Evolutionary conservation across 768 basidiomycete genomes (phyloP), one percentile per base, ranked within the genome.

Genomic region (Auriculariales sp.): DNA sequence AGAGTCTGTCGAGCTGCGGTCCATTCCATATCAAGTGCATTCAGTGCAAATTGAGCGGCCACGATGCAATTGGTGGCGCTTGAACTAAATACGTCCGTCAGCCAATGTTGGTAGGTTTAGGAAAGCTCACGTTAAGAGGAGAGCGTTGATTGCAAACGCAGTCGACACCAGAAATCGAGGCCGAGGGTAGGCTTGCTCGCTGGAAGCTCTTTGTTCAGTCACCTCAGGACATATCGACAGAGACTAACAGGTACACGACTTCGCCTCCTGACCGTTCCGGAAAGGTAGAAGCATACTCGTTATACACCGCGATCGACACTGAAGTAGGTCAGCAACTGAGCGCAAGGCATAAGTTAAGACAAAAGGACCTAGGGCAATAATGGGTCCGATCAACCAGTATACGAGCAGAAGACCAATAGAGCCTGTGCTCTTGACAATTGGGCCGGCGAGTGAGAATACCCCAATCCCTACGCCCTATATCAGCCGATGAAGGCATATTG

Each of bases 11-110:
- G 52, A 17, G 42, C 44, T 14, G 53, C 49, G 2, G 57, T 61
- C 28, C 56, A 50, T 3, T 53, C 56, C 12, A 58, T 14, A 17
- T 57, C 50, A 22, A 57, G 55, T 3, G 56, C 48, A 2, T 53
- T 33, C 19, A 62, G 54, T 4, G 53, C 48, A 52, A 62, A 62
- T 47, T 60, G 58, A 0, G 61, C 61, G 51, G 60, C 57, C 30
- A 62, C 54, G 28, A 62, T 55, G 24, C 57, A 54, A 35, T 57
- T 62, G 3, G 55, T 54, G 15, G 55, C 57, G 28, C 55, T 57
- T 35, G 39, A 44, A 9, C 39, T 44, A 25, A 12, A 12, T 12
- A 25, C 11, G 39, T 19, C 36, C 7, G 15, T 9, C 7, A 9
- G 31, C 15, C 31, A 32, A 32, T 7, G 15, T 15, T 15, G 15